A percentile compares a stretch with the other conserved stretches of the same genome.
Conservation (phyloP, 2,329 filamentous ascomycete species). For the Dothistroma pini region DNA sequence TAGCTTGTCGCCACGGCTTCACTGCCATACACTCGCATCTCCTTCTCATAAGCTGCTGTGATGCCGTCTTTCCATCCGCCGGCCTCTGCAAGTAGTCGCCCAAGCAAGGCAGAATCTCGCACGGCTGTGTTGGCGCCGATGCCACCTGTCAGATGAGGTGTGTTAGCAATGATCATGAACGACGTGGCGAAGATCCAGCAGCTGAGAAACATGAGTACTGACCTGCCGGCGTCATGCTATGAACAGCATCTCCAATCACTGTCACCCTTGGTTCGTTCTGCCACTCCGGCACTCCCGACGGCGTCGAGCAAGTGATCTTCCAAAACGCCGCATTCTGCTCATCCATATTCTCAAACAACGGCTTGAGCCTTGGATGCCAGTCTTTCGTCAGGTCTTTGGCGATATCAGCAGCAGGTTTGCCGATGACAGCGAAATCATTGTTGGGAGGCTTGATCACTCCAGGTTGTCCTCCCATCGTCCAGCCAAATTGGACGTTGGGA, state of each 20-base stretch:
- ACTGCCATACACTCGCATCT: constrained; percentile 51
- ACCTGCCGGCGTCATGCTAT: constrained; percentile 54
- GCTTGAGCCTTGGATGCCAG: constrained; percentile 56
- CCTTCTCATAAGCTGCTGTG: constrained; percentile 39
- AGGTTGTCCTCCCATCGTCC: constrained; percentile 59
- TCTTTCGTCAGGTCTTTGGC: constrained; percentile 52
- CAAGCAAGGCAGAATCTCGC: constrained; percentile 53
- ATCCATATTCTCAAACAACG: constrained; percentile 57
- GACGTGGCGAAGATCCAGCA: neutral
- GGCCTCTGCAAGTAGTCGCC: constrained; percentile 50
- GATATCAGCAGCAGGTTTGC: constrained; percentile 54
- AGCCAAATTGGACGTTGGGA: constrained; percentile 56
- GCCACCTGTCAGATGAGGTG: constrained; percentile 42
- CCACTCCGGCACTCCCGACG: constrained; percentile 59
- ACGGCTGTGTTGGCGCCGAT: constrained; percentile 58
- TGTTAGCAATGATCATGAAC: neutral
- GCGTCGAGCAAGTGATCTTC: constrained; percentile 63
- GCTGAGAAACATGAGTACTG: neutral
- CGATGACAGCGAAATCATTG: constrained; percentile 57
- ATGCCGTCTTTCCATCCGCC: constrained; percentile 45
- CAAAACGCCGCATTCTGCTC: constrained; percentile 59
- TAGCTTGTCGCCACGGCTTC: constrained; percentile 57
- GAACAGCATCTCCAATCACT: constrained; percentile 56
- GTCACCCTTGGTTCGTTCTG: constrained; percentile 56
- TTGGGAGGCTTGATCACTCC: constrained; percentile 58